Evolutionary conservation across 2,329 filamentous ascomycete species (phyloP).

Genomic region (Claviceps cyperi): DNA sequence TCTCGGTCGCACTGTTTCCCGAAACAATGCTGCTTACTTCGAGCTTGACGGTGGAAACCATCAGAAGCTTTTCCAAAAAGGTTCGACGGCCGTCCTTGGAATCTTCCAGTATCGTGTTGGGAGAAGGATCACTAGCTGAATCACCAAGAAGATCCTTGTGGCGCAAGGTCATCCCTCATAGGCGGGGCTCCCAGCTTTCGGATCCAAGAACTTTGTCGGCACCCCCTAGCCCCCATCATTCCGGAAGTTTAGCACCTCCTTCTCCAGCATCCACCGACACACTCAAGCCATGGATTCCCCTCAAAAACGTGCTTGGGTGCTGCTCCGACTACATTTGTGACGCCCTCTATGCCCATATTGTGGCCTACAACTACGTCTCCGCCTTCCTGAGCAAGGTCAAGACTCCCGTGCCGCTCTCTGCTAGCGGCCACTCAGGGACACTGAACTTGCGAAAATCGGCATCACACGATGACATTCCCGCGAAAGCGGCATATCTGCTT

Average conservation of each 20-base stretch:
- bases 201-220: not conserved
- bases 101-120: conserved; percentile 8
- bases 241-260: conserved; percentile 6
- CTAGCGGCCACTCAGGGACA: conserved; percentile 6
- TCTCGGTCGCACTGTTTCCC: conserved; percentile 41
- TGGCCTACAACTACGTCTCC: conserved; percentile 44
- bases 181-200: conserved; percentile 9
- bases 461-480: conserved; percentile 26
- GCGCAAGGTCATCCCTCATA: conserved; percentile 21
- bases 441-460: conserved; percentile 12
- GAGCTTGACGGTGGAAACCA: conserved; percentile 41
- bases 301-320: conserved; percentile 37
- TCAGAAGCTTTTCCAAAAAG: conserved; percentile 40
- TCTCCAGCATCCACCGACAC: conserved; percentile 8
- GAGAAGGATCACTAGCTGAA: conserved; percentile 7
- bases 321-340: conserved; percentile 42
- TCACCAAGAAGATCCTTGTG: conserved; percentile 18
- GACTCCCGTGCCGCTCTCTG: conserved; percentile 8
- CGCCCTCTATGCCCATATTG: conserved; percentile 42
- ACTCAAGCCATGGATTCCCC: conserved; percentile 25
- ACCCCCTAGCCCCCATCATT: conserved; percentile 1
- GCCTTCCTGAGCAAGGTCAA: conserved; percentile 17
- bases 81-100: conserved; percentile 26
- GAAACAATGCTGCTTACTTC: conserved; percentile 43
- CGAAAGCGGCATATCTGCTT: conserved; percentile 37